Percentiles rank a stretch among this genome's conserved stretches.
These are phyloP conservation scores for Pseudogymnoascus sp. DNA, from an alignment of 2,329 filamentous ascomycete species.

Conservation along the genomic window DNA sequence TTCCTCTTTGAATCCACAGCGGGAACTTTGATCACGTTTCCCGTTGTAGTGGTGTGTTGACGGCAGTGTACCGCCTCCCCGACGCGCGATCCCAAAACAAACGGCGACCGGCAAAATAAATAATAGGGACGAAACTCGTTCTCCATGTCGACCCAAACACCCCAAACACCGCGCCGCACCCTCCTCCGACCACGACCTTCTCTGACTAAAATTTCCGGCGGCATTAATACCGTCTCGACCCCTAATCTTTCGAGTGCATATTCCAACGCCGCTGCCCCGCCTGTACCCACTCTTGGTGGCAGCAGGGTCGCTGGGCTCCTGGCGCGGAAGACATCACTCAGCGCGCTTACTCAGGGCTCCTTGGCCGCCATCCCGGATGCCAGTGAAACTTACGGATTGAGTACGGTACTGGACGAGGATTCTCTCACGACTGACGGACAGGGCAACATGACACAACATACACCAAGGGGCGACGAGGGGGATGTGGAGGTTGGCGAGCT, in stretches of 20 bases:
- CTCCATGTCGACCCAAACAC: conserved; percentile 16
- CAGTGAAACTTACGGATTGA: conserved; percentile 54
- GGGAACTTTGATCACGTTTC: conserved; percentile 3
- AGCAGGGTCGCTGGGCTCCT: conserved; percentile 33
- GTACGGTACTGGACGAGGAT: conserved; percentile 43
- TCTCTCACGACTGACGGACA: conserved; percentile 26
- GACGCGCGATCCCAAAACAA: conserved; percentile 9
- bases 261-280: conserved; percentile 10
- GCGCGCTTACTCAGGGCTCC: conserved; percentile 57
- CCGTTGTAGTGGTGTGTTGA: conserved; percentile 6
- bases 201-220: conserved; percentile 17
- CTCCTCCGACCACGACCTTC: conserved; percentile 28
- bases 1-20: not conserved
- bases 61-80: conserved; percentile 5
- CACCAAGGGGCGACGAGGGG: conserved; percentile 44
- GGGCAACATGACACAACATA: conserved; percentile 44
- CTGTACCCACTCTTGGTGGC: conserved; percentile 1
- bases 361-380: conserved; percentile 61
- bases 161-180: conserved; percentile 25
- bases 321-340: conserved; percentile 64
- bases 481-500: conserved; percentile 69
- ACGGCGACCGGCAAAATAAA: conserved; percentile 8
- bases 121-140: conserved; percentile 2
- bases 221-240: conserved; percentile 45
- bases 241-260: conserved; percentile 46